Conservation (phyloP, 768 basidiomycete genomes). For the Hygrophoropsis aurantiaca region DNA sequence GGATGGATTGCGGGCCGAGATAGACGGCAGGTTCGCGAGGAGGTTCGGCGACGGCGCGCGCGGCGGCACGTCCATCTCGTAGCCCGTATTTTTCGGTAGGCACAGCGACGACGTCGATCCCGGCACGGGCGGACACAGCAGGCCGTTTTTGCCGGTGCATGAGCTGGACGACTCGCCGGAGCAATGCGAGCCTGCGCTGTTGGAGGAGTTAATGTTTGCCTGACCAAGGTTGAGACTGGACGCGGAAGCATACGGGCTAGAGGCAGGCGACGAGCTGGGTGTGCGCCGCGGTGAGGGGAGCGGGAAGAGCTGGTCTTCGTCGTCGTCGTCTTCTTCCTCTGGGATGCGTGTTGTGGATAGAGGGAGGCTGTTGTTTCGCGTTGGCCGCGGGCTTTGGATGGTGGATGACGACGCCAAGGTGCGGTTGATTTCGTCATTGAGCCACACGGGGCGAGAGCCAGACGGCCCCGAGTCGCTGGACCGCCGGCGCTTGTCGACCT, state of each 20-base stretch:
- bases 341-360: slow-evolving; percentile 23
- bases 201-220: neutral
- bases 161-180: slow-evolving; percentile 12
- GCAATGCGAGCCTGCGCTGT: slow-evolving; percentile 14
- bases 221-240: slow-evolving; percentile 20
- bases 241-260: slow-evolving; percentile 31
- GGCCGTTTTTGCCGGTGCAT: slow-evolving; percentile 3
- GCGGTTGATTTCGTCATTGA: neutral
- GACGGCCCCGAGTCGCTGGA: slow-evolving; percentile 34
- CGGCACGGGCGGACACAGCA: slow-evolving; percentile 20
- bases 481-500: slow-evolving; percentile 58
- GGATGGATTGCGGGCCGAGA: slow-evolving; percentile 18
- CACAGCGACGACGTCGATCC: slow-evolving; percentile 27
- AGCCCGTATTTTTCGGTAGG: slow-evolving; percentile 16
- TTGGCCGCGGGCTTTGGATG: slow-evolving; percentile 12
- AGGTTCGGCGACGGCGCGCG: slow-evolving; percentile 22
- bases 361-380: neutral
- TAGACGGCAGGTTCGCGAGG: slow-evolving; percentile 18
- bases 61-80: slow-evolving; percentile 1
- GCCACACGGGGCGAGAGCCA: slow-evolving; percentile 3
- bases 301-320: slow-evolving; percentile 57
- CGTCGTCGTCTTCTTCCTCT: slow-evolving; percentile 42
- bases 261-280: slow-evolving; percentile 41
- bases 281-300: slow-evolving; percentile 59
- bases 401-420: neutral